phyloP scores from a whole-genome alignment of 2,329 filamentous ascomycete genomes.

The Colletotrichum sp. region DNA sequence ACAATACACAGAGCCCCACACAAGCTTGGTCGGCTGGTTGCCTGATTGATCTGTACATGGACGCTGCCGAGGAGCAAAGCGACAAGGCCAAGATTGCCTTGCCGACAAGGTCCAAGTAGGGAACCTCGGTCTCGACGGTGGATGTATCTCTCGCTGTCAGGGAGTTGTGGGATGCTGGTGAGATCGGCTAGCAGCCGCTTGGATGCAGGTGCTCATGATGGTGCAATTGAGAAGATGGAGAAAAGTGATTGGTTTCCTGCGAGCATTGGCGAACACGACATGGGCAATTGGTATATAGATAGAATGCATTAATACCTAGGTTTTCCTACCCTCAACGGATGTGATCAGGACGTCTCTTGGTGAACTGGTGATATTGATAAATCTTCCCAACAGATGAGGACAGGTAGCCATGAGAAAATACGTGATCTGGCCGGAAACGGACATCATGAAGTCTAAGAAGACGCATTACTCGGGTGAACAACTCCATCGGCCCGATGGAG shows the following conservation, averaged over 20 bases:
- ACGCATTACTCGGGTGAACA: no score
- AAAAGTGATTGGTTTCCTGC: neutral
- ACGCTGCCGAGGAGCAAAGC: conserved; percentile 68
- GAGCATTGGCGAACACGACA: neutral
- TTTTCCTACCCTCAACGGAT: fast-evolving
- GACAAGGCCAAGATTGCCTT: conserved; percentile 24
- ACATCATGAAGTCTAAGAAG: no score
- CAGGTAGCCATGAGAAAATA: no score
- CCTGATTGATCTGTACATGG: conserved; percentile 94
- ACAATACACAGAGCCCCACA: conserved; percentile 74
- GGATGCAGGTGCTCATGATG: neutral
- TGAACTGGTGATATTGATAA: neutral
- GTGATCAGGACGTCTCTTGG: fast-evolving
- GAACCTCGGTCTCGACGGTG: neutral
- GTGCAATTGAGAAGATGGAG: neutral
- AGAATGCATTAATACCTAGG: conserved; percentile 9
- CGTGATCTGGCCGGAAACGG: no score
- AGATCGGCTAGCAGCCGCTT: neutral
- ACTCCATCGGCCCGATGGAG: no score
- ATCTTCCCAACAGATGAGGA: no score
- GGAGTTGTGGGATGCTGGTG: neutral
- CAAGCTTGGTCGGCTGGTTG: conserved; percentile 97
- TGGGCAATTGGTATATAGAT: conserved; percentile 3
- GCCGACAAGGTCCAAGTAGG: conserved; percentile 26
- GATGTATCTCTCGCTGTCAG: neutral